Evolutionary conservation across 306 rosid genomes (phyloP), one percentile per base, ranked within the genome.

Genomic region (Lathyrus sativus): DNA sequence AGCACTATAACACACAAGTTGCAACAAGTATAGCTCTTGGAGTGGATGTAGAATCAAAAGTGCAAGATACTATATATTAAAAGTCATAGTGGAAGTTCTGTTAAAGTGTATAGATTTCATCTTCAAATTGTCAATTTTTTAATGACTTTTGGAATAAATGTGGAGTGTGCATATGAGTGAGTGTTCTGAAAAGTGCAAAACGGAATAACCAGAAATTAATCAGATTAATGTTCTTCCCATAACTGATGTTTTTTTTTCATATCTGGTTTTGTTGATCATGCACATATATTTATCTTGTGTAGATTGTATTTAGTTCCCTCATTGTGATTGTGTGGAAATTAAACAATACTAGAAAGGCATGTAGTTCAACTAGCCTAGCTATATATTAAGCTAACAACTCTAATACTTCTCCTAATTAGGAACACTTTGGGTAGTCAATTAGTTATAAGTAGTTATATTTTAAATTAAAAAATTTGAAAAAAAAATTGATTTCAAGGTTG

Each of bases 51-150:
- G 81, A 81, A 80, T 17, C 45, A 57, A 73, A 59, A 58, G 85
- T 50, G 12, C 33, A 67, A 53, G 77, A 73, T 72, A 67, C 78
- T 72, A 67, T 67, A 72, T 78, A 72, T 72, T 78, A 75, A 54
- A 74, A 67, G 44, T 38, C 63, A 62, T 77, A 80, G 95, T 82
- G 91, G 91, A 76, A 79, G 69, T 73, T 77, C 80, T 83, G 76
- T 63, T 64, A 83, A 69, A 87, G 80, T 71, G 65, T 53, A 48
- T 42, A 7, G 15, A 53, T 22, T 22, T 72, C 44, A 71, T 31
- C 48, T 71, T 66, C 80, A 63, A 35, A 38, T 51, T 51, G 14
- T 71, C 50, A 69, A 51, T 48, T 24, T 81, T 79, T 80, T 78
- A 67, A 63, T 14, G 76, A 68, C 62, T 76, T 68, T 26, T 28